Conservation (phyloP, 192 early-diverging fungal genomes). For the Geranomyces variabilis region DNA sequence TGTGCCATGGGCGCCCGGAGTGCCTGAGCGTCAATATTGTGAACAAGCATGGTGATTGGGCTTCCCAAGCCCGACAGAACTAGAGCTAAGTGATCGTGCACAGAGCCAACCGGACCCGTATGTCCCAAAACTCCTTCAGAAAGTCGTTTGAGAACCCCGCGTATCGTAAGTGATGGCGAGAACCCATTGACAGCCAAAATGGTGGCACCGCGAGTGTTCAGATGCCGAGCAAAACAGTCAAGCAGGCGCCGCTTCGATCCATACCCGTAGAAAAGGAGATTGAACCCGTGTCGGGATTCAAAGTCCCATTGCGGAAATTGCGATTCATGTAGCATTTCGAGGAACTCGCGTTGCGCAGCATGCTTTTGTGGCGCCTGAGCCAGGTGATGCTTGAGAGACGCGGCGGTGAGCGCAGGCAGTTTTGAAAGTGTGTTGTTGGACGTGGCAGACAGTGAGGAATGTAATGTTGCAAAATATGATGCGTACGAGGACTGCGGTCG, state of each 20-base stretch:
- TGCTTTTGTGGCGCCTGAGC: slow-evolving; percentile 30
- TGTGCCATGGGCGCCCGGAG: slow-evolving; percentile 75
- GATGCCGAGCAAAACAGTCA: slow-evolving; percentile 67
- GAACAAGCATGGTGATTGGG: slow-evolving; percentile 75
- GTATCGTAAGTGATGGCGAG: slow-evolving; percentile 74
- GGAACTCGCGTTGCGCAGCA: slow-evolving; percentile 33
- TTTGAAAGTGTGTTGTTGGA: slow-evolving; percentile 88
- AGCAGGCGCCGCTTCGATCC: slow-evolving; percentile 89
- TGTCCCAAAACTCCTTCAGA: slow-evolving; percentile 42
- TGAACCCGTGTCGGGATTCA: slow-evolving; percentile 83
- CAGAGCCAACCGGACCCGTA: slow-evolving; percentile 48
- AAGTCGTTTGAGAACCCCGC: slow-evolving; percentile 71
- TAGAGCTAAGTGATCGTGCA: slow-evolving; percentile 68
- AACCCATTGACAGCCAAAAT: slow-evolving; percentile 85
- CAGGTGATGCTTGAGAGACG: slow-evolving; percentile 56
- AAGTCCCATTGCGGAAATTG: slow-evolving; percentile 87
- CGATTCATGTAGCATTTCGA: slow-evolving; percentile 21
- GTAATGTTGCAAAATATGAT: slow-evolving; percentile 75
- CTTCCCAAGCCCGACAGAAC: slow-evolving; percentile 69
- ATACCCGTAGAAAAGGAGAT: slow-evolving; percentile 88
- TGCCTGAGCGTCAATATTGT: slow-evolving; percentile 85
- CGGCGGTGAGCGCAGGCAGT: slow-evolving; percentile 73
- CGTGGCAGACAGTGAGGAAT: slow-evolving; percentile 58
- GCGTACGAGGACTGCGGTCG: slow-evolving; percentile 34
- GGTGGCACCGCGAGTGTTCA: slow-evolving; percentile 55